These are phyloP conservation scores for Dryas octopetala DNA, from an alignment of 306 rosid genomes.

Conservation along the genomic window DNA sequence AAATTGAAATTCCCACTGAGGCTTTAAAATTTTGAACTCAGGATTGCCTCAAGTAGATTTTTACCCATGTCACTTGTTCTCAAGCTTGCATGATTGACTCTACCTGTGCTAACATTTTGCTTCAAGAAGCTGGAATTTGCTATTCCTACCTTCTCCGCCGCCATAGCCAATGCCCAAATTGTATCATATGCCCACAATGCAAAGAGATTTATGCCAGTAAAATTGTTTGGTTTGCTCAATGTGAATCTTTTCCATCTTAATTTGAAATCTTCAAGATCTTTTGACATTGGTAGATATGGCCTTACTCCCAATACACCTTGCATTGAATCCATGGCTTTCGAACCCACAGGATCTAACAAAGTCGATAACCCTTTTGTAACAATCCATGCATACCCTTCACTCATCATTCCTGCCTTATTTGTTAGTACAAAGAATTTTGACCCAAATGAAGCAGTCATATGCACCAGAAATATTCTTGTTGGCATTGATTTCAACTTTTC, in stretches of 20 bases:
- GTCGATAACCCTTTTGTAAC: constrained; percentile 23
- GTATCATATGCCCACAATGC: constrained; percentile 49
- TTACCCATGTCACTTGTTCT: constrained; percentile 18
- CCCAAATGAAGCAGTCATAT: constrained; percentile 31
- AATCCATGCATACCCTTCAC: constrained; percentile 29
- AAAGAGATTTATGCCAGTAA: constrained; percentile 12
- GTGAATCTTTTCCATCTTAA: not conserved
- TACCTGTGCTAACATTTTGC: not conserved
- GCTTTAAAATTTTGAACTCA: constrained; percentile 14
- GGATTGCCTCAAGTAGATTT: constrained; percentile 3
- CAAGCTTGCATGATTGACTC: constrained; percentile 17
- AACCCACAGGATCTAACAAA: constrained; percentile 12
- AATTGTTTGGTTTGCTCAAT: not conserved
- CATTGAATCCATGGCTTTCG: constrained; percentile 24
- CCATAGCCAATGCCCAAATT: constrained; percentile 27
- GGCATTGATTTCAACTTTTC: not conserved
- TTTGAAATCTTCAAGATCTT: constrained; percentile 15
- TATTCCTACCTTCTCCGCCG: constrained; percentile 11
- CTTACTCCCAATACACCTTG: constrained; percentile 45
- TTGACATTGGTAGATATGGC: constrained; percentile 13
- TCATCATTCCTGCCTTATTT: constrained; percentile 26
- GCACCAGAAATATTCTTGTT: constrained; percentile 31
- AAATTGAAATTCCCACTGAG: constrained; percentile 30
- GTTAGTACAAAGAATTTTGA: constrained; percentile 26
- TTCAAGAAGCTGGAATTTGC: not conserved